Evolutionary conservation across 2,329 filamentous ascomycete species (phyloP).

Genomic region (Aspergillus ruber): DNA sequence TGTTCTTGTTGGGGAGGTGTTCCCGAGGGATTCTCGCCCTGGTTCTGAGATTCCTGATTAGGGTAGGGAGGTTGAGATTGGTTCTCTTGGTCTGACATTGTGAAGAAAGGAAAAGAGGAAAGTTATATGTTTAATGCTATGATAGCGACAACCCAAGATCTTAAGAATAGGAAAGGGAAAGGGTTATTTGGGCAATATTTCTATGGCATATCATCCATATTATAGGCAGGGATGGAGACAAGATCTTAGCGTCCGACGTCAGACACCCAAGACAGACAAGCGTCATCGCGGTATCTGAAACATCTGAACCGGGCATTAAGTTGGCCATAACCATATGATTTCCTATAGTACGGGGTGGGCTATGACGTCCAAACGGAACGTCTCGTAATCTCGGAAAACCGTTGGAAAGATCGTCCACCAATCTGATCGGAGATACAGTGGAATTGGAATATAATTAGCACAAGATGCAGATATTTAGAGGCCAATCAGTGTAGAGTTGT

Average conservation of each 20-base stretch:
- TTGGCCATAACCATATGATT: background rate
- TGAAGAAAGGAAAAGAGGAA: constrained; percentile 13
- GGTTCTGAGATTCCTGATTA: constrained; percentile 4
- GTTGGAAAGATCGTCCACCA: constrained; percentile 2
- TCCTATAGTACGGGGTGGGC: background rate
- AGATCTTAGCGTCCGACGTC: constrained; percentile 20
- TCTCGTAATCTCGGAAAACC: background rate
- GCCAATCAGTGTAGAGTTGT: constrained; percentile 3
- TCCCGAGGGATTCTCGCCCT: background rate
- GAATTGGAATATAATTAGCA: constrained; percentile 5
- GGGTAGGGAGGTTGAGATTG: constrained; percentile 9
- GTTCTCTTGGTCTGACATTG: constrained; percentile 24
- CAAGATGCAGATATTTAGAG: constrained; percentile 2
- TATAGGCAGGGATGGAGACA: background rate
- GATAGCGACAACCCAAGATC: background rate
- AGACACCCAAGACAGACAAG: constrained; percentile 6
- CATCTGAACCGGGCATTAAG: background rate
- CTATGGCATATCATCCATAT: background rate
- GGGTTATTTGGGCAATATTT: too few relatives aligned
- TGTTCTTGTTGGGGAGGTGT: constrained; percentile 6
- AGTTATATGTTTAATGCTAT: constrained; percentile 4
- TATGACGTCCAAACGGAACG: constrained; percentile 3
- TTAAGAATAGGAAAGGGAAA: too few relatives aligned
- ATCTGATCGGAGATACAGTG: background rate
- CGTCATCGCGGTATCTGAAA: background rate